phyloP scores from a whole-genome alignment of 2,329 filamentous ascomycete genomes.

The Aspergillus texensis region DNA sequence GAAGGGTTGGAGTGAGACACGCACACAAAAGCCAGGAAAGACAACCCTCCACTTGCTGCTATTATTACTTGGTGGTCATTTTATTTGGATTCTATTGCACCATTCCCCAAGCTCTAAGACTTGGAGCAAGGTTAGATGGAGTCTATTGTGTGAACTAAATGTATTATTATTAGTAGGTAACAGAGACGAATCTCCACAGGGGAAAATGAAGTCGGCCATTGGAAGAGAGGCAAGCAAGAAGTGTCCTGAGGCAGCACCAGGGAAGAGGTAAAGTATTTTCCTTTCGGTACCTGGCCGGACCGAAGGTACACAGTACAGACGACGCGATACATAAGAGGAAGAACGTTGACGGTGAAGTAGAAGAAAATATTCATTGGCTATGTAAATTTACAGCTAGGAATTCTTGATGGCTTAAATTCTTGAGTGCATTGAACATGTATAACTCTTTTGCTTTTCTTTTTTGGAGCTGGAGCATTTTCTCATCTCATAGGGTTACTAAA shows the following conservation, averaged over 20 bases:
- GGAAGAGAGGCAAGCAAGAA: neutral
- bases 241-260: neutral
- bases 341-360: neutral
- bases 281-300: neutral
- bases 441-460: neutral
- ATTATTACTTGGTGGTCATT: neutral
- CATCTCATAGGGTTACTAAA: neutral
- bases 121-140: neutral
- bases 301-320: neutral
- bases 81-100: neutral
- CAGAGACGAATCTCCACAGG: neutral
- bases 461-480: neutral
- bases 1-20: conserved; percentile 4
- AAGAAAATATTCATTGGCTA: neutral
- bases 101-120: neutral
- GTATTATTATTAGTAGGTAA: neutral
- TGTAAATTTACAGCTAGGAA: neutral
- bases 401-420: neutral
- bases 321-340: neutral
- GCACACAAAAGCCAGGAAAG: neutral
- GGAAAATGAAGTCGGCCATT: neutral
- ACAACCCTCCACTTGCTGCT: conserved; percentile 5
- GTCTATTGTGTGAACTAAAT: neutral
- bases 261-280: neutral
- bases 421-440: neutral